Conservation (phyloP, 2,329 filamentous ascomycete species). For the Paracoccidioides brasiliensis region DNA sequence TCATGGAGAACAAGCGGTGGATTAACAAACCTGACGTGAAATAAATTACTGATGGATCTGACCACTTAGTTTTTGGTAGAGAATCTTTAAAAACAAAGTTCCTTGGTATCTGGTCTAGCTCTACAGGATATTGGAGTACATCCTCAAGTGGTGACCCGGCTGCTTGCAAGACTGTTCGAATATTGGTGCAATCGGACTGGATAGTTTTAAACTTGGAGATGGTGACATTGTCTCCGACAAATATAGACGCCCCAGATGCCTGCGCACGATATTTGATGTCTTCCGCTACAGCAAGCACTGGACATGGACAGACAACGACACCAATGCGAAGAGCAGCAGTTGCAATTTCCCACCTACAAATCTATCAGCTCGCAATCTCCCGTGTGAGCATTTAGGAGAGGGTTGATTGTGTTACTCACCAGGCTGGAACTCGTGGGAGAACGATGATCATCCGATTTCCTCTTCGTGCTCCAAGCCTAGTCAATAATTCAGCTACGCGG, state of each 20-base stretch:
- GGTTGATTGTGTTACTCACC: conserved; percentile 7
- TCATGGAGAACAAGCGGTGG: background rate
- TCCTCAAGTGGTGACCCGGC: conserved; percentile 12
- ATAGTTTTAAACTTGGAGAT: conserved; percentile 24
- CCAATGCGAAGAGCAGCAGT: conserved; percentile 25
- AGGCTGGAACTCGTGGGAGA: conserved; percentile 24
- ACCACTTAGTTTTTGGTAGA: conserved; percentile 15
- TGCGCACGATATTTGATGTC: conserved; percentile 28
- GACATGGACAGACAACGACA: conserved; percentile 27
- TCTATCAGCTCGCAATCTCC: background rate
- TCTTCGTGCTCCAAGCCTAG: conserved; percentile 18
- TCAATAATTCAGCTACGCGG: conserved; percentile 23
- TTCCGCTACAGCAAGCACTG: conserved; percentile 26
- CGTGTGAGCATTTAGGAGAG: too few relatives aligned
- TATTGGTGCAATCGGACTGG: conserved; percentile 18
- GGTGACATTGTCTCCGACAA: conserved; percentile 25
- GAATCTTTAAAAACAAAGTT: conserved; percentile 12
- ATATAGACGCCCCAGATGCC: conserved; percentile 23
- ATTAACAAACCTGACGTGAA: conserved; percentile 20
- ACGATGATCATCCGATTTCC: conserved; percentile 28
- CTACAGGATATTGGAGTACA: conserved; percentile 17
- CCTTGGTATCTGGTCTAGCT: conserved; percentile 15
- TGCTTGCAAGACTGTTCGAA: conserved; percentile 24
- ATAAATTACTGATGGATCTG: conserved; percentile 25
- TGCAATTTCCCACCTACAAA: conserved; percentile 28